Base-by-base conservation (phyloP, 805 yeast species). In the Pichia rugopelliculosa region DNA sequence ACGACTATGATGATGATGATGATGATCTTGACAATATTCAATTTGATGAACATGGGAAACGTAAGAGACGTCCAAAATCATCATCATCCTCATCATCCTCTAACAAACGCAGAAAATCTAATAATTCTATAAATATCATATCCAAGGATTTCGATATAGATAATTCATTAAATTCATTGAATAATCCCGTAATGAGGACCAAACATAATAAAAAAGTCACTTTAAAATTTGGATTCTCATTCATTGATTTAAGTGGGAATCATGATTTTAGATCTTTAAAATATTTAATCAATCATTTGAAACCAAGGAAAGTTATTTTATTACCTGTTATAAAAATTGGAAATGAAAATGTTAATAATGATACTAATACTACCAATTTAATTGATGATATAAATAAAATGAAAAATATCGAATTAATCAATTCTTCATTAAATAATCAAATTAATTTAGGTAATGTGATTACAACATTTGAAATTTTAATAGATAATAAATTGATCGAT, bases 241-340 rank as follows among this genome's bases (percentile, higher is more conserved):
- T 71, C 59, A 77, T 91, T 47, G 97, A 91, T 60, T 70, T 90
- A 41, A 77, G 89, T 15, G 96, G 96, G 20, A 66, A 84, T 18
- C 91, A 87, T 0, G 97, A 93, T 60, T 69, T 82, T 53, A 74
- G 96, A 52, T 91, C 99, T 0, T 67, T 87, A 48, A 74, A 81
- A 41, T 79, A 87, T 64, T 85, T 90, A 46, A 72, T 88, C 39
- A 87, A 93, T 21, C 74, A 84, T 2, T 67, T 93, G 46, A 85
- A 86, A 57, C 96, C 98, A 5, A 75, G 80, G 44, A 82, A 82
- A 54, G 70, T 90, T 41, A 67, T 91, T 74, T 80, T 21, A 20
- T 50, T 61, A 23, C 67, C 67, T 23, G 58, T 56, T 39, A 52
- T 56, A 2, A 51, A 56, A 27, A 41, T 56, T 4, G 39, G 39